Evolutionary conservation across 1,139 yeast genomes (phyloP), one percentile per base, ranked within the genome.

Genomic region (Magnusiomyces fungicola): DNA sequence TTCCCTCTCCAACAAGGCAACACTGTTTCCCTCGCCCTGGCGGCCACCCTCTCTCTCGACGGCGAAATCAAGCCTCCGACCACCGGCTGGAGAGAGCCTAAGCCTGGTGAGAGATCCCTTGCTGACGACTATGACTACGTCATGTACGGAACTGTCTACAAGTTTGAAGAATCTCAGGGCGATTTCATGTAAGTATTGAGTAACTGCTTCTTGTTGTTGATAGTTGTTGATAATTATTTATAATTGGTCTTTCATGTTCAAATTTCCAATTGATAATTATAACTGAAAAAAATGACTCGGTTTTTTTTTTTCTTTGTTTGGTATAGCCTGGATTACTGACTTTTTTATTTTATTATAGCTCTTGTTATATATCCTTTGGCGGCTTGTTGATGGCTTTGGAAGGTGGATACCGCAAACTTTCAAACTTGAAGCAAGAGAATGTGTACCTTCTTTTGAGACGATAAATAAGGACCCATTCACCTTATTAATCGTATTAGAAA

Each of bases 121-220:
- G 96, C 97, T 53, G 97, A 92, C 65, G 97, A 92, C 64, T 92
- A 89, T 70, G 98, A 94, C 66, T 94, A 94, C 62, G 97, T 92
- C 59, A 92, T 92, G 97, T 83, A 90, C 67, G 99, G 99, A 52
- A 90, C 97, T 16, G 95, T 94, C 45, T 94, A 94, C 74, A 89
- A 92, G 68, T 92, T 94, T 64, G 97, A 92, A 66, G 98, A 92
- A 69, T 81, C 83, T 56, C 72, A 78, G 42, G 83, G 80, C 55
- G 83, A 80, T 62, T 71, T 72, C 57, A 71, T 74, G 64, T 68
- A 55, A 53, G 69, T 56, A 32, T 24, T 25, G 21, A 12, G 30
- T 27, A 7, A 7, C 10, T n/a, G n/a, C n/a, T n/a, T n/a, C n/a
- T n/a, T n/a, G n/a, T n/a, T n/a, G n/a, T n/a, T n/a, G n/a, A n/a